Evolutionary conservation across 352 stramenopile genomes (phyloP).

Genomic region (Phytophthora sansomeana): DNA sequence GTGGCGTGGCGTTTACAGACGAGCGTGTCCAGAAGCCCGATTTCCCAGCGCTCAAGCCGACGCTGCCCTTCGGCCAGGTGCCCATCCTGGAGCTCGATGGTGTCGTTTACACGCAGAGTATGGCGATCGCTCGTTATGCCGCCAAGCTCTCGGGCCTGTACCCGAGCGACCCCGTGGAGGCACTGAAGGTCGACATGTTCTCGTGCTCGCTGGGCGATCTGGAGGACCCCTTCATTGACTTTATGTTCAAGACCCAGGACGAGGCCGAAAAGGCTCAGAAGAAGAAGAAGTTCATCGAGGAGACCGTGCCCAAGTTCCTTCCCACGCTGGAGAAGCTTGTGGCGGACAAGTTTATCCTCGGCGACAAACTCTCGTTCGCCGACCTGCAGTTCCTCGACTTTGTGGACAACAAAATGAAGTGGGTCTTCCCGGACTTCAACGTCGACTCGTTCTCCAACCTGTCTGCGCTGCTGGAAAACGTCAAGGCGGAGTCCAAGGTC

Average conservation of each 20-base stretch:
- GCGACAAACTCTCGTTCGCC: background rate
- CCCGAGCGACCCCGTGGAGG: constrained; percentile 34
- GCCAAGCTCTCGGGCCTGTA: constrained; percentile 48
- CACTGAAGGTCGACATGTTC: constrained; percentile 43
- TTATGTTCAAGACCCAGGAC: constrained; percentile 45
- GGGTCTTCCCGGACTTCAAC: constrained; percentile 32
- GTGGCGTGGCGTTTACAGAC: constrained; percentile 46
- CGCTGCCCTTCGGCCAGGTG: constrained; percentile 50
- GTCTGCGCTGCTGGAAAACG: background rate
- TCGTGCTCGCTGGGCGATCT: constrained; percentile 34
- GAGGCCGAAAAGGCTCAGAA: constrained; percentile 45
- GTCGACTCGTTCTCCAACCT: constrained; percentile 14
- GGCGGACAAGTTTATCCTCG: background rate
- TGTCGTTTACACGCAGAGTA: constrained; percentile 43
- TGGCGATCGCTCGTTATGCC: constrained; percentile 54
- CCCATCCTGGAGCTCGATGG: constrained; percentile 50
- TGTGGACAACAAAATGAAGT: constrained; percentile 47
- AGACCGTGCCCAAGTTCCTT: constrained; percentile 28
- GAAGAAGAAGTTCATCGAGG: background rate
- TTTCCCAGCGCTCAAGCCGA: constrained; percentile 48
- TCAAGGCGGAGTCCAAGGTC: constrained; percentile 41
- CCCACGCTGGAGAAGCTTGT: constrained; percentile 37
- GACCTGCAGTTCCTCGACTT: constrained; percentile 1
- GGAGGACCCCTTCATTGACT: constrained; percentile 20
- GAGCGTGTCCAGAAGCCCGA: constrained; percentile 33